These are phyloP conservation scores for Macrolepiota albuminosa DNA, from an alignment of 768 basidiomycete genomes.

Conservation along the genomic window DNA sequence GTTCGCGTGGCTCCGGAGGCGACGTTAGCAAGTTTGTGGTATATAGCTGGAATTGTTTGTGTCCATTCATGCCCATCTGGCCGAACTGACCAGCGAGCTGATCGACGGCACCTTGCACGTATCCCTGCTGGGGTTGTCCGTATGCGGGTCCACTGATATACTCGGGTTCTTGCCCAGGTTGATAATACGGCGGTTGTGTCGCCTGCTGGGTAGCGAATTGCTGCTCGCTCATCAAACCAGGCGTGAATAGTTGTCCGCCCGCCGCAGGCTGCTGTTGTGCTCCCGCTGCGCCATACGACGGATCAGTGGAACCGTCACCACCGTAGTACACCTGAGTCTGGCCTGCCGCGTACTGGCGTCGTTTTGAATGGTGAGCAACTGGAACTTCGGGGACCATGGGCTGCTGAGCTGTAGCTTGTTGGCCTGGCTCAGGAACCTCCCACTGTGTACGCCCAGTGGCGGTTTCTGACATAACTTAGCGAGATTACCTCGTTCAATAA, in stretches of 20 bases:
- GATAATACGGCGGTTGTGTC: constrained; percentile 37
- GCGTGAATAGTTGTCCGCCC: constrained; percentile 73
- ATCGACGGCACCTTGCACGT: constrained; percentile 50
- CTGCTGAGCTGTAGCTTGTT: constrained; percentile 31
- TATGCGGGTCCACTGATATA: constrained; percentile 39
- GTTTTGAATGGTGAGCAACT: constrained; percentile 48
- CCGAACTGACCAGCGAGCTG: constrained; percentile 80
- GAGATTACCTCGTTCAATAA: constrained; percentile 8
- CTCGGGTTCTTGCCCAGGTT: constrained; percentile 41
- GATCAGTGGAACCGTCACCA: constrained; percentile 38
- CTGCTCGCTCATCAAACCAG: constrained; percentile 69
- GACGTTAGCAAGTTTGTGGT: constrained; percentile 92
- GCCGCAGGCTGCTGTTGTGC: constrained; percentile 33
- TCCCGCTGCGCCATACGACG: constrained; percentile 30
- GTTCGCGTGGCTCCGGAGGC: constrained; percentile 86
- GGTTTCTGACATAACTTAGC: constrained; percentile 54
- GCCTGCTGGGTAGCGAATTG: constrained; percentile 63
- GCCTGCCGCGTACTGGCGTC: constrained; percentile 91
- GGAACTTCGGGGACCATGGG: constrained; percentile 42
- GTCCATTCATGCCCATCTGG: constrained; percentile 81
- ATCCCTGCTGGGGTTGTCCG: constrained; percentile 32
- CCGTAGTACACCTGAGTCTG: constrained; percentile 90
- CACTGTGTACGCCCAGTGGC: constrained; percentile 83
- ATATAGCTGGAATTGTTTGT: constrained; percentile 71
- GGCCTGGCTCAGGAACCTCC: constrained; percentile 48